Base-by-base conservation (phyloP, 768 basidiomycete genomes). In the Collybiopsis luxurians region DNA sequence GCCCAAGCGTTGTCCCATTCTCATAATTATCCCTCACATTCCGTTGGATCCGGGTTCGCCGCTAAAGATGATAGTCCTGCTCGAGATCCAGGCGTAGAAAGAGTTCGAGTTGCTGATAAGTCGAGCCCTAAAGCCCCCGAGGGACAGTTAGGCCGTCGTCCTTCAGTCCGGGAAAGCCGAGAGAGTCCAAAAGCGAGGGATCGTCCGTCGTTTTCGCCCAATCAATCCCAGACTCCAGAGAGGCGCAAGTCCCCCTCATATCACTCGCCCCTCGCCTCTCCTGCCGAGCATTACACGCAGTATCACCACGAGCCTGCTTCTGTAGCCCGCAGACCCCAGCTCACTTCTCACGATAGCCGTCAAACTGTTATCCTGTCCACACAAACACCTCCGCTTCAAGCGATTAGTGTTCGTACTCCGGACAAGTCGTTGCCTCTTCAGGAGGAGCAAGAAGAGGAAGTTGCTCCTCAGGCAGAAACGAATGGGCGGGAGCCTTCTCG, bases 381-480 rank as follows among this genome's bases (percentile, higher is more conserved):
- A 42, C 81, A 83, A 61, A 83, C 85, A 0, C 80, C 85, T 0
- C 83, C 85, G 17, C 60, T 79, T 53, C 85, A 84, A 63, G 67
- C 76, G 10, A 75, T 79, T 39, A 66, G 74, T 58, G 74, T 79
- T 4, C 82, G 86, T 21, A 83, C 84, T 21, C 84, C 89, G 1
- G 88, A 89, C 67, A 78, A 87, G 31, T 88, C 88, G 15, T 75
- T 91, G 24, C 89, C 89, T 19, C 80, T 90, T 2, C 89, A 91
- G 67, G 89, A 90, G 66, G 88, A 89, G 59, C 78, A 79, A 27
- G 87, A 89, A 63, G 88, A 89, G 61, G 86, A 89, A 60, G 70
- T 76, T 17, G 56, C 61, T 36, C 61, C 69, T 24, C 78, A 76
- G 63, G 73, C 69, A 30, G 50, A 51, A 21, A 26, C 24, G 50